Percentiles rank a stretch among this genome's conserved stretches.
Conservation (phyloP, 495 filamentous ascomycete genomes). For the Sphaerosporella brunnea region DNA sequence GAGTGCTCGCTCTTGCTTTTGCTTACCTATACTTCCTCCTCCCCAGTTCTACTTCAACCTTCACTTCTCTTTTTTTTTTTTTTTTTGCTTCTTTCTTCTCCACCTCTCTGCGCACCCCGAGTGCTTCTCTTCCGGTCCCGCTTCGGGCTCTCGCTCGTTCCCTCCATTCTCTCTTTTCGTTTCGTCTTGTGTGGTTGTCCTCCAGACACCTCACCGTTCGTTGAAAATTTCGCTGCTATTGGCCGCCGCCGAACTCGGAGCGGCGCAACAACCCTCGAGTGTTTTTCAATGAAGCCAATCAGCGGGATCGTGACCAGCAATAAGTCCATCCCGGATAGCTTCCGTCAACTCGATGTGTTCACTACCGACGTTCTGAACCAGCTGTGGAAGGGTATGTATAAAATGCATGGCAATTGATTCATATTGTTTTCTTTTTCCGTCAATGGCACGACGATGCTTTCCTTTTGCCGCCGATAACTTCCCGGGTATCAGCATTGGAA, state of each 20-base stretch:
- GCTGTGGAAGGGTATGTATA: constrained; percentile 25
- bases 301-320: constrained; percentile 25
- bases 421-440: neutral
- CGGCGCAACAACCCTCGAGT: neutral
- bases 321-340: constrained; percentile 22
- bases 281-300: constrained; percentile 22
- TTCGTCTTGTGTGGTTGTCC: no score
- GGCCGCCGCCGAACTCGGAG: neutral
- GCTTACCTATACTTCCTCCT: neutral
- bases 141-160: constrained; percentile 3
- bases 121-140: neutral
- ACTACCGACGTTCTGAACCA: constrained; percentile 24
- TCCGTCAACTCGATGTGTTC: constrained; percentile 23
- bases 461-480: no score
- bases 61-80: neutral
- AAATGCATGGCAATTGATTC: neutral
- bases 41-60: neutral
- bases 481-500: neutral
- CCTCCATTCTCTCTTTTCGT: neutral
- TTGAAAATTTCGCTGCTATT: constrained; percentile 3
- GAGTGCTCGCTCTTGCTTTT: neutral
- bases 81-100: neutral
- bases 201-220: no score
- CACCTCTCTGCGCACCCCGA: neutral
- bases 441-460: no score